Percentiles rank a stretch among this genome's conserved stretches.
Conservation (phyloP, 306 rosid species). For the Trifolium dubium region DNA sequence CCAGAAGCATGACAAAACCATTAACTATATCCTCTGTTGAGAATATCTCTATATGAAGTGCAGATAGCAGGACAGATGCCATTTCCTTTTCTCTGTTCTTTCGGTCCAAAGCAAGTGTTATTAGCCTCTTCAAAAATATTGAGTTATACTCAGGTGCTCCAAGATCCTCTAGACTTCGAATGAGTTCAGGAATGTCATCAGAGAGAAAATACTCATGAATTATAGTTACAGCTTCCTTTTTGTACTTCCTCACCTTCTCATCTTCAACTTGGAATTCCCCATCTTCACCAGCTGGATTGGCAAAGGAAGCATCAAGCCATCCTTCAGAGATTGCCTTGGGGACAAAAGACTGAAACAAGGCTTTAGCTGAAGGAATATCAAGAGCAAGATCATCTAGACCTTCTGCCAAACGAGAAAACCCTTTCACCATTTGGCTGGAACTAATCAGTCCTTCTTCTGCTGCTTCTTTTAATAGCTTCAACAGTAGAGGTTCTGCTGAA, state of each 20-base stretch:
- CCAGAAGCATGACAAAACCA: conserved; percentile 88
- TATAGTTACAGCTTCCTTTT: conserved; percentile 80
- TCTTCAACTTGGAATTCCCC: conserved; percentile 65
- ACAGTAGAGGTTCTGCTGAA: conserved; percentile 68
- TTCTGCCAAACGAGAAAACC: conserved; percentile 88
- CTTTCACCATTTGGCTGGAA: conserved; percentile 97
- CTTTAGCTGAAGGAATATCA: conserved; percentile 87
- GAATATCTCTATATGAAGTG: conserved; percentile 93
- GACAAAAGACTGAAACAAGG: conserved; percentile 65
- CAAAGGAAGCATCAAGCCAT: conserved; percentile 91
- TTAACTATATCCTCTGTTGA: conserved; percentile 87
- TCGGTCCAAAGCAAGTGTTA: conserved; percentile 95
- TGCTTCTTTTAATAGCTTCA: conserved; percentile 85
- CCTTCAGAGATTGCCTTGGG: conserved; percentile 85
- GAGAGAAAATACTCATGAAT: conserved; percentile 94
- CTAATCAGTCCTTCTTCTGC: conserved; percentile 94
- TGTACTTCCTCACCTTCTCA: conserved; percentile 69
- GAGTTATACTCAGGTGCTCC: conserved; percentile 80
- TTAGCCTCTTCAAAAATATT: conserved; percentile 85
- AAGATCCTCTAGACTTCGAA: conserved; percentile 88
- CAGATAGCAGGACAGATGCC: conserved; percentile 96
- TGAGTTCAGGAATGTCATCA: conserved; percentile 95
- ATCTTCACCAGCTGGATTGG: conserved; percentile 60
- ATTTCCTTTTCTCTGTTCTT: conserved; percentile 98
- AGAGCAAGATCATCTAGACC: conserved; percentile 97